Evolutionary conservation across 768 basidiomycete species (phyloP).

Genomic region (Trametes villosa): DNA sequence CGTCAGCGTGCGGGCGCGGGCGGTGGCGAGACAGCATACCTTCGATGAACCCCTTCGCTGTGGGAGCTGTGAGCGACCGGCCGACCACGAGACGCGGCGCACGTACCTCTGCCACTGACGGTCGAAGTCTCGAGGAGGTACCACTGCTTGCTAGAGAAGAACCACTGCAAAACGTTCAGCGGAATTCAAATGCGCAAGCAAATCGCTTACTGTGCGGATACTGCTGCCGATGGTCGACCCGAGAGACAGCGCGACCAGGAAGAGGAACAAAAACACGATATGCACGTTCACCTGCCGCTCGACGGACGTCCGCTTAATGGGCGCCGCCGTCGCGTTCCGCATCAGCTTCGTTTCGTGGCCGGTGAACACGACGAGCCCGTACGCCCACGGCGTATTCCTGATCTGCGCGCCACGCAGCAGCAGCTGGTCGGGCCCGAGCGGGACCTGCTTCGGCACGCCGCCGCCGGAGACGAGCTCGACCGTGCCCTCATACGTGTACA

Average conservation of each 20-base stretch:
- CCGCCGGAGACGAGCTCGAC: constrained; percentile 62
- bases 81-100: constrained; percentile 3
- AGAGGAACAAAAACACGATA: constrained; percentile 91
- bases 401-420: constrained; percentile 93
- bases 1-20: not conserved
- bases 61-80: constrained; percentile 2
- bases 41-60: constrained; percentile 83
- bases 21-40: constrained; percentile 45
- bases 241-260: constrained; percentile 85
- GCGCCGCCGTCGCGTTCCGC: constrained; percentile 98
- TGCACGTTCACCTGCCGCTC: constrained; percentile 96
- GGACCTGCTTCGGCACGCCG: constrained; percentile 77
- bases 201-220: constrained; percentile 66
- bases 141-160: constrained; percentile 88
- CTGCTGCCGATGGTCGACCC: constrained; percentile 93
- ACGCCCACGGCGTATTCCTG: constrained; percentile 95
- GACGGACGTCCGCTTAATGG: constrained; percentile 95
- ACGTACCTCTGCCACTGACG: constrained; percentile 66
- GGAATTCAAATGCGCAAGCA: not conserved
- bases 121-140: constrained; percentile 74
- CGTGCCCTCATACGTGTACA: constrained; percentile 94
- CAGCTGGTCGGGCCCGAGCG: constrained; percentile 93
- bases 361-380: constrained; percentile 91
- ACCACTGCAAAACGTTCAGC: constrained; percentile 57
- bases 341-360: constrained; percentile 99